These are phyloP conservation scores for Xylaria grammica DNA, from an alignment of 495 filamentous ascomycete genomes.

Conservation along the genomic window DNA sequence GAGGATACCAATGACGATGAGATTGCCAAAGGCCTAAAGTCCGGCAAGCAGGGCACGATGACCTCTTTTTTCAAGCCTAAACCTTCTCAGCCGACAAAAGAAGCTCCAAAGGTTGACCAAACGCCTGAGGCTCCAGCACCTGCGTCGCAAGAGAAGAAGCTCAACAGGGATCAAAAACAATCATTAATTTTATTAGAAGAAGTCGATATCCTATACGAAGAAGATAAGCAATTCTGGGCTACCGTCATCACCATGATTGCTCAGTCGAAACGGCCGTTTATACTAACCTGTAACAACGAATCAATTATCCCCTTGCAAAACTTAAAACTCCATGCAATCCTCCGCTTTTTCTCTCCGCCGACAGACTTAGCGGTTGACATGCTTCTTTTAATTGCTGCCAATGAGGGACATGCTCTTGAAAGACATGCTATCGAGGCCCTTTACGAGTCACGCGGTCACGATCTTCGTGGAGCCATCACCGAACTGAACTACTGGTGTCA, in stretches of 20 bases:
- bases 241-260: slow-evolving; percentile 76
- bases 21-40: slow-evolving; percentile 63
- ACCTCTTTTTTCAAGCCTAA: slow-evolving; percentile 77
- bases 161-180: slow-evolving; percentile 74
- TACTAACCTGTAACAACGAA: slow-evolving; percentile 96
- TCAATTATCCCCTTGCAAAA: slow-evolving; percentile 70
- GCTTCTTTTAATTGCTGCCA: slow-evolving; percentile 80
- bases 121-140: slow-evolving; percentile 28
- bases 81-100: slow-evolving; percentile 25
- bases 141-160: slow-evolving; percentile 39
- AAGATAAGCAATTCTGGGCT: slow-evolving; percentile 93
- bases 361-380: slow-evolving; percentile 76
- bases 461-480: slow-evolving; percentile 81
- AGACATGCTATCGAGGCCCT: slow-evolving; percentile 70
- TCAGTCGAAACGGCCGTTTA: slow-evolving; percentile 86
- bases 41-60: slow-evolving; percentile 76
- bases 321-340: slow-evolving; percentile 79
- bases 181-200: slow-evolving; percentile 95
- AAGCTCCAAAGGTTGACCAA: slow-evolving; percentile 31
- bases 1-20: slow-evolving; percentile 44
- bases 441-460: slow-evolving; percentile 67
- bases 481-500: slow-evolving; percentile 97
- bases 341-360: slow-evolving; percentile 77
- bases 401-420: slow-evolving; percentile 84
- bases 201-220: slow-evolving; percentile 89